Evolutionary conservation across 1,284 basidiomycete species (phyloP).

Genomic region (Sphaerobolus stellatus): DNA sequence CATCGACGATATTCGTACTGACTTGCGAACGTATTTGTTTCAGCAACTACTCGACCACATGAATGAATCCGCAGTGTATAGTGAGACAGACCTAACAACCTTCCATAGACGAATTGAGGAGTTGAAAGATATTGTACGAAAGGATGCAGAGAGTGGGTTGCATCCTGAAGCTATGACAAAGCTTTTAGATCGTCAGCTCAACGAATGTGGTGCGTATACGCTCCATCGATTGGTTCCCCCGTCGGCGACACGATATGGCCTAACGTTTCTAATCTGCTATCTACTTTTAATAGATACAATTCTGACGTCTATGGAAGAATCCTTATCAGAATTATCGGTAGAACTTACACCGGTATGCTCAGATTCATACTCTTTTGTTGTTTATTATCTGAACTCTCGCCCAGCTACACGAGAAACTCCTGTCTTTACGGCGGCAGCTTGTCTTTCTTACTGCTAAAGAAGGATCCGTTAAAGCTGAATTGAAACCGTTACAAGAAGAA

Average conservation of each 20-base stretch:
- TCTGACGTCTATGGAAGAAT: conserved; percentile 76
- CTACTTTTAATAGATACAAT: conserved; percentile 60
- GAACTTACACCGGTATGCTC: conserved; percentile 69
- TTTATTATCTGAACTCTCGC: not conserved
- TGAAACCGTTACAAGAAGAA: conserved; percentile 91
- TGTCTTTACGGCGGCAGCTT: conserved; percentile 86
- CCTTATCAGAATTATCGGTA: conserved; percentile 78
- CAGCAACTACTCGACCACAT: conserved; percentile 93
- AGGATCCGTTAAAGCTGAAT: conserved; percentile 80
- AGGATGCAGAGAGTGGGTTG: conserved; percentile 78
- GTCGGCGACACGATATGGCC: conserved; percentile 14
- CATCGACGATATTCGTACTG: conserved; percentile 13
- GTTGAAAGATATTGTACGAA: conserved; percentile 79
- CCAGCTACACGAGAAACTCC: conserved; percentile 79
- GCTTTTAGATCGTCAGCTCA: conserved; percentile 86
- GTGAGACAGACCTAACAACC: conserved; percentile 82
- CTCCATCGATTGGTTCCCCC: no score
- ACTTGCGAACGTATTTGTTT: conserved; percentile 20
- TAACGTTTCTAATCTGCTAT: not conserved
- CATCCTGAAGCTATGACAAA: conserved; percentile 88
- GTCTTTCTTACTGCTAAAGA: conserved; percentile 87
- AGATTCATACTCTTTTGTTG: not conserved
- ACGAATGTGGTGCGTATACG: conserved; percentile 84
- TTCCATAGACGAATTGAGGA: conserved; percentile 80
- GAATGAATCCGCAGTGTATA: conserved; percentile 93